Evolutionary conservation across 257 asterid genomes (phyloP).

Genomic region (Penstemon barbatus): DNA sequence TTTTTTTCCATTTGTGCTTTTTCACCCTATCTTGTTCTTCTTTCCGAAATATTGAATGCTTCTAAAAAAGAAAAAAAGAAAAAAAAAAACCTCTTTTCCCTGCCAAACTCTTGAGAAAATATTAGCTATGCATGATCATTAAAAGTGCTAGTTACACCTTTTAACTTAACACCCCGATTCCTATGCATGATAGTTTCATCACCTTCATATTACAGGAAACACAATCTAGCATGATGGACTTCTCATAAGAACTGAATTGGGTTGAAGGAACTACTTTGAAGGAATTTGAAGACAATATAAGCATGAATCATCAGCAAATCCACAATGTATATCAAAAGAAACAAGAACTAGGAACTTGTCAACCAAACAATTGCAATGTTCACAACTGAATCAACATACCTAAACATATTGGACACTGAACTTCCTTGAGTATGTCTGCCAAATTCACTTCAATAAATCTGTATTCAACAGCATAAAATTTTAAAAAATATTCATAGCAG

Average conservation of each 20-base stretch:
- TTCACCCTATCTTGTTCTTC: too few relatives aligned
- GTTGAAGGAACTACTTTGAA: background rate
- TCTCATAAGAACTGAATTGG: background rate
- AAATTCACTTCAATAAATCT: slow-evolving; percentile 67
- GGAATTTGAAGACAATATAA: background rate
- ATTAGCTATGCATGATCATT: too few relatives aligned
- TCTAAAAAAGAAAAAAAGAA: too few relatives aligned
- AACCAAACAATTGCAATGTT: too few relatives aligned
- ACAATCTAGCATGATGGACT: background rate
- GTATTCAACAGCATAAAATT: background rate
- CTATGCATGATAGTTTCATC: background rate
- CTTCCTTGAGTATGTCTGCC: slow-evolving; percentile 89
- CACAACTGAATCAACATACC: slow-evolving; percentile 31
- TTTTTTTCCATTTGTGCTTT: too few relatives aligned
- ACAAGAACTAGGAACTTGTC: background rate
- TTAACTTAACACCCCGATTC: background rate
- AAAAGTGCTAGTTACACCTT: background rate
- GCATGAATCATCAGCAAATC: slow-evolving; percentile 38
- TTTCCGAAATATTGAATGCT: too few relatives aligned
- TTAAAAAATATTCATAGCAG: too few relatives aligned
- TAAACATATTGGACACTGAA: slow-evolving; percentile 92
- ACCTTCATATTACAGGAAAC: background rate
- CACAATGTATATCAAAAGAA: slow-evolving; percentile 7
- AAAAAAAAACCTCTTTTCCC: too few relatives aligned
- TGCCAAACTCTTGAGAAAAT: too few relatives aligned